phyloP scores from a whole-genome alignment of 352 stramenopile species.

The Phytophthora sansomeana region DNA sequence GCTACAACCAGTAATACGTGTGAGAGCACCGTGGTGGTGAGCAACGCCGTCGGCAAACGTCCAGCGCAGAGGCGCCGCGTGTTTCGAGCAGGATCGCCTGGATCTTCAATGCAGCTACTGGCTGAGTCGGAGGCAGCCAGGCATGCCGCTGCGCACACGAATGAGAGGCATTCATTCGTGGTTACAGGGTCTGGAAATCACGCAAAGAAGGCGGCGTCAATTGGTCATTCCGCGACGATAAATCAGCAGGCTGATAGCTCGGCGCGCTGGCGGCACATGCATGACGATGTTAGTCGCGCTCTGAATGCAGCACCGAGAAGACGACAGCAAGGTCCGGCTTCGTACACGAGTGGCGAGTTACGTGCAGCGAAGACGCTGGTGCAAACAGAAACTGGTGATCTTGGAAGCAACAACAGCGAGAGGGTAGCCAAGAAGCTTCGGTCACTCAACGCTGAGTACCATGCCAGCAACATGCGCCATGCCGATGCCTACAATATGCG shows the following conservation, averaged over 20 bases:
- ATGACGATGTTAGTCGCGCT: constrained; percentile 74
- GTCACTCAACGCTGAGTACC: constrained; percentile 78
- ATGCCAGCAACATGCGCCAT: constrained; percentile 59
- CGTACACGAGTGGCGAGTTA: constrained; percentile 46
- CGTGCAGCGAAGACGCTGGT: constrained; percentile 40
- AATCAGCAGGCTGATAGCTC: constrained; percentile 47
- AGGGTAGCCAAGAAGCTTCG: constrained; percentile 78
- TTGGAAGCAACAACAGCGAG: constrained; percentile 66
- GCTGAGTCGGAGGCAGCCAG: constrained; percentile 26
- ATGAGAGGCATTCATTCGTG: constrained; percentile 27
- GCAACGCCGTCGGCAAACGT: constrained; percentile 20
- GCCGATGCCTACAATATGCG: constrained; percentile 52
- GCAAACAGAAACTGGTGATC: constrained; percentile 59
- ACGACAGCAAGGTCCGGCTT: constrained; percentile 24
- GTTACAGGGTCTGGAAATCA: not conserved
- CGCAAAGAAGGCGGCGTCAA: constrained; percentile 5
- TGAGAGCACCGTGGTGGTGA: not conserved
- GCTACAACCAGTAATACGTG: not conserved
- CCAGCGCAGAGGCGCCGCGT: constrained; percentile 22
- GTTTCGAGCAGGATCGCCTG: constrained; percentile 23
- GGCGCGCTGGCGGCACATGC: constrained; percentile 71
- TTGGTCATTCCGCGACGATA: constrained; percentile 24
- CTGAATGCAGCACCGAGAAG: constrained; percentile 42
- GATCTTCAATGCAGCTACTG: constrained; percentile 32
- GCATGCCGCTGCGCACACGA: constrained; percentile 18